Conservation (phyloP, 2,329 filamentous ascomycete species). For the Xylaria sp. region DNA sequence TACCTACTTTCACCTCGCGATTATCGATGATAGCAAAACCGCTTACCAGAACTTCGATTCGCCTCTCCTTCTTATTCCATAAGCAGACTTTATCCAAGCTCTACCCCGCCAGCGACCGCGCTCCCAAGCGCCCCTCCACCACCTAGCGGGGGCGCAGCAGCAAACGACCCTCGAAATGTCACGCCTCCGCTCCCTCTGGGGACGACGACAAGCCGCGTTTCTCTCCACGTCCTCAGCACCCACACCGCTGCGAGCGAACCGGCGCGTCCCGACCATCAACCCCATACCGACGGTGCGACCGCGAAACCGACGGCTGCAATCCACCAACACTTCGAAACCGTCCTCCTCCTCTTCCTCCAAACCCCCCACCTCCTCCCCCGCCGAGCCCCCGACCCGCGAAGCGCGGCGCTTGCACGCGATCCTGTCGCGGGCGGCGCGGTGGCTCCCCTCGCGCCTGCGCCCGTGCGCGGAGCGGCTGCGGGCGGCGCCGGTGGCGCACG, state of each 20-base stretch:
- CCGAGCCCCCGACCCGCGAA: slow-evolving; percentile 11
- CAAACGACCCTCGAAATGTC: slow-evolving; percentile 24
- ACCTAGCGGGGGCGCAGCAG: too few species aligned
- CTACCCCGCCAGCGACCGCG: not conserved
- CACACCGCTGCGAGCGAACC: too few species aligned
- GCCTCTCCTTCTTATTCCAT: too few species aligned
- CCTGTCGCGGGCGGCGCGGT: slow-evolving; percentile 44
- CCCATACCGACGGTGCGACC: too few species aligned
- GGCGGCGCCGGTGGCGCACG: slow-evolving; percentile 77
- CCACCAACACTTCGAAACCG: slow-evolving; percentile 18
- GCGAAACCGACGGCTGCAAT: slow-evolving; percentile 25
- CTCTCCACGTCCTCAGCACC: slow-evolving; percentile 2
- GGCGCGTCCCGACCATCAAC: not conserved
- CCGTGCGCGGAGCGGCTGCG: slow-evolving; percentile 71
- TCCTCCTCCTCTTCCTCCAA: not conserved
- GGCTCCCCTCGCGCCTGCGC: slow-evolving; percentile 67
- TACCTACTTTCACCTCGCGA: too few species aligned
- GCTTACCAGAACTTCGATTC: too few species aligned
- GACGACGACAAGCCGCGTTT: slow-evolving; percentile 13
- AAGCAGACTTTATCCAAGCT: too few species aligned
- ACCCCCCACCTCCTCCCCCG: slow-evolving; percentile 1
- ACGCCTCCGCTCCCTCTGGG: slow-evolving; percentile 16
- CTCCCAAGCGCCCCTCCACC: too few species aligned
- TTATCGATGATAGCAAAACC: too few species aligned
- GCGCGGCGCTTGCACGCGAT: slow-evolving; percentile 35